phyloP scores from a whole-genome alignment of 441 rosid species.

The Euphorbia corollata region DNA sequence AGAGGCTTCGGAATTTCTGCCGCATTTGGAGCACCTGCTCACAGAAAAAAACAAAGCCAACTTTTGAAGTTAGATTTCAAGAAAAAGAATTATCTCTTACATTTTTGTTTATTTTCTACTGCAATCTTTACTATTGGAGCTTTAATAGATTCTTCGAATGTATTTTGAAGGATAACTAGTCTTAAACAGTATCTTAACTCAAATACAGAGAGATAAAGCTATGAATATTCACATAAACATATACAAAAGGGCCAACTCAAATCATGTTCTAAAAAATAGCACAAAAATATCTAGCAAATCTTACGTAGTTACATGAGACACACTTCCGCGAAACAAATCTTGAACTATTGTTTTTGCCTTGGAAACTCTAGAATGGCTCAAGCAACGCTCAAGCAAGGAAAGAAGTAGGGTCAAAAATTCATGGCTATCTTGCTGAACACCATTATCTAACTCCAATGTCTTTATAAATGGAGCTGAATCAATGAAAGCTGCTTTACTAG shows the following conservation, averaged over 20 bases:
- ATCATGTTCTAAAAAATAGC: background rate
- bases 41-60: slow-evolving; percentile 1
- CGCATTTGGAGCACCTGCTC: slow-evolving; percentile 81
- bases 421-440: slow-evolving; percentile 94
- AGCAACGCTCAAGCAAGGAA: slow-evolving; percentile 88
- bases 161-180: background rate
- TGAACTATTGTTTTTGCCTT: slow-evolving; percentile 76
- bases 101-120: background rate
- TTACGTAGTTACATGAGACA: slow-evolving; percentile 97
- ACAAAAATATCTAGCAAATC: slow-evolving; percentile 21
- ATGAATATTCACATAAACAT: background rate
- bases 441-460: slow-evolving; percentile 88
- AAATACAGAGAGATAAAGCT: background rate
- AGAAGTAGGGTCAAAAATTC: slow-evolving; percentile 90
- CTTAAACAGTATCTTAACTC: background rate
- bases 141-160: background rate
- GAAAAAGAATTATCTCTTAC: background rate
- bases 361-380: slow-evolving; percentile 52
- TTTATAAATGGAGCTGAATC: slow-evolving; percentile 94
- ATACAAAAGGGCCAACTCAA: background rate
- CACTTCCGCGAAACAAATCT: slow-evolving; percentile 95
- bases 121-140: background rate
- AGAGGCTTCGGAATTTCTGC: slow-evolving; percentile 87
- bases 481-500: slow-evolving; percentile 72
- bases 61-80: background rate